phyloP scores from a whole-genome alignment of 805 yeast species.

The Yamadazyma takamatsuzukensis region DNA sequence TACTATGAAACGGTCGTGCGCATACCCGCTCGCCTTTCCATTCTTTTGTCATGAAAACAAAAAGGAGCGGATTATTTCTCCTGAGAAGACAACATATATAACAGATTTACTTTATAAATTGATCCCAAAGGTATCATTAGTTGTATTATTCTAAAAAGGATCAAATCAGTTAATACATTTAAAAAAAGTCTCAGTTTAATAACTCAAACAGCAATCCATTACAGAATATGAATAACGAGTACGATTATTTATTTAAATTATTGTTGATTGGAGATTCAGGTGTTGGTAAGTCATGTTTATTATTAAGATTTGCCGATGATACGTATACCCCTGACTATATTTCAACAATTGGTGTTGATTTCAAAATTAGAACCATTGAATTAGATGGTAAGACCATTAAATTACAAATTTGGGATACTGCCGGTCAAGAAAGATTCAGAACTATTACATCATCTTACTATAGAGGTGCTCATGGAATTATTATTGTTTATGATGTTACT shows the following conservation, averaged over 20 bases:
- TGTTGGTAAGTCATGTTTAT: slow-evolving; percentile 94
- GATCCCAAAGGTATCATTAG: too few species aligned
- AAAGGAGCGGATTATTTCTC: too few species aligned
- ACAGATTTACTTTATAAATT: too few species aligned
- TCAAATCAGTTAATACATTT: too few species aligned
- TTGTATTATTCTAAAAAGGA: too few species aligned
- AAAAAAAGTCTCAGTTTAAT: too few species aligned
- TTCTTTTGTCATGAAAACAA: too few species aligned
- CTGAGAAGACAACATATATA: too few species aligned
- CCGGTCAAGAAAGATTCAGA: slow-evolving; percentile 98
- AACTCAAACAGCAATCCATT: too few species aligned
- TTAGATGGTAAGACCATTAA: slow-evolving; percentile 96
- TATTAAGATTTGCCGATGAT: slow-evolving; percentile 94
- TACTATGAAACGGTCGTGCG: too few species aligned
- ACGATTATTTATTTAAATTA: slow-evolving; percentile 95
- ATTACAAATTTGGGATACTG: slow-evolving; percentile 99
- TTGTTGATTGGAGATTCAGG: slow-evolving; percentile 97
- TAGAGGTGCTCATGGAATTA: slow-evolving; percentile 98
- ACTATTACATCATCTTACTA: slow-evolving; percentile 96
- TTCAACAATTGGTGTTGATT: slow-evolving; percentile 97
- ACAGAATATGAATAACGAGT: slow-evolving; percentile 81
- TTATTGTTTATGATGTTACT: slow-evolving; percentile 95
- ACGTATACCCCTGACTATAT: slow-evolving; percentile 96
- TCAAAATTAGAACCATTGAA: slow-evolving; percentile 84
- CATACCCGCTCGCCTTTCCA: too few species aligned